A percentile compares a stretch with the other conserved stretches of the same genome.
Conservation (phyloP, 1,139 yeast species). For the Taphrina pruni region DNA sequence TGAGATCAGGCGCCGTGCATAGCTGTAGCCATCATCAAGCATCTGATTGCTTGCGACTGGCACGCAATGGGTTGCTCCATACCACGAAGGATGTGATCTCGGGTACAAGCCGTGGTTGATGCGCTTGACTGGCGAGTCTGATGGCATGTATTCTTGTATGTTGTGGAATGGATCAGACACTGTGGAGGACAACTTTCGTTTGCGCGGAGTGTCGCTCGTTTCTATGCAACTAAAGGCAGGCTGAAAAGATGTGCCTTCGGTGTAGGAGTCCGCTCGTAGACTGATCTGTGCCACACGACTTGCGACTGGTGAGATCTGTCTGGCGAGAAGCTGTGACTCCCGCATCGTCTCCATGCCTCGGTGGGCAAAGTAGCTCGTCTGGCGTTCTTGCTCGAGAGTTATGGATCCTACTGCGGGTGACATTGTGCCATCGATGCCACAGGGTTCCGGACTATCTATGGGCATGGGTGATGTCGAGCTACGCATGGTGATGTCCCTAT, state of each 20-base stretch:
- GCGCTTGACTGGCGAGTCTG: neutral
- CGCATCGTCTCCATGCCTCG: neutral
- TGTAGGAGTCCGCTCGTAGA: neutral
- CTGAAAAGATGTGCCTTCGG: neutral
- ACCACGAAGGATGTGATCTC: slow-evolving; percentile 10
- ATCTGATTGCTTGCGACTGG: neutral
- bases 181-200: neutral
- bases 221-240: neutral
- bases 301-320: slow-evolving; percentile 2
- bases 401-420: neutral
- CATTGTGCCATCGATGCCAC: neutral
- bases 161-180: neutral
- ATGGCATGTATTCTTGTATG: slow-evolving; percentile 4
- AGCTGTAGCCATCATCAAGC: neutral
- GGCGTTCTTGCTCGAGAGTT: neutral
- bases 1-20: too few relatives aligned
- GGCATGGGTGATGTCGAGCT: neutral
- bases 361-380: neutral
- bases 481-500: slow-evolving; percentile 7
- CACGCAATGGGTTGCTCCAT: neutral
- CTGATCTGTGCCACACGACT: slow-evolving; percentile 1
- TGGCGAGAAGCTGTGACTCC: neutral
- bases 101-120: slow-evolving; percentile 13
- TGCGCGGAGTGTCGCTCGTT: neutral
- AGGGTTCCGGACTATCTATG: neutral